These are phyloP conservation scores for Pulveroboletus sp. DNA, from an alignment of 768 basidiomycete genomes.

Conservation along the genomic window DNA sequence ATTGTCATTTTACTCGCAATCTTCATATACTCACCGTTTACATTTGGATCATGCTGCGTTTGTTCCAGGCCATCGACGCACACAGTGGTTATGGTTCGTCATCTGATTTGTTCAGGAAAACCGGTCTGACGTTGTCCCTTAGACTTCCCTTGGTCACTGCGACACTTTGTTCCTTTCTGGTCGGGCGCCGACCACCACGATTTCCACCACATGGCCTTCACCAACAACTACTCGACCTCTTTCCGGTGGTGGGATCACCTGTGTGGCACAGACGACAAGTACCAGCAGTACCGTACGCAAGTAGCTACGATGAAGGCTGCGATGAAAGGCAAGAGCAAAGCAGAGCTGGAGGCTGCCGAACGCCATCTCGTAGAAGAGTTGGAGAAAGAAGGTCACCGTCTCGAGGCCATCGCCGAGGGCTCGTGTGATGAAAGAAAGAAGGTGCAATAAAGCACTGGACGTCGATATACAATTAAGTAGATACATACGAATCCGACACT, in stretches of 20 bases:
- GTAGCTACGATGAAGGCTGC: constrained; percentile 57
- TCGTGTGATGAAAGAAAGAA: constrained; percentile 29
- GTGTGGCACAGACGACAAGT: constrained; percentile 89
- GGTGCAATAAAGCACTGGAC: constrained; percentile 19
- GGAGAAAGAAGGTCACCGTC: constrained; percentile 66
- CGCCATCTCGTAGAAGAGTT: constrained; percentile 61
- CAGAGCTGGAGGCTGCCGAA: constrained; percentile 54
- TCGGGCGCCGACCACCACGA: constrained; percentile 97
- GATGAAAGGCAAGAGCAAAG: constrained; percentile 50
- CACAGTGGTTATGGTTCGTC: constrained; percentile 89
- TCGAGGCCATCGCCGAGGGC: constrained; percentile 55
- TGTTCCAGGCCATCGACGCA: constrained; percentile 96
- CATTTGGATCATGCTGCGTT: constrained; percentile 86
- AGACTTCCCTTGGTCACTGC: constrained; percentile 98
- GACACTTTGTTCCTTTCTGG: constrained; percentile 93
- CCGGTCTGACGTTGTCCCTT: neutral
- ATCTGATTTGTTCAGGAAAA: neutral
- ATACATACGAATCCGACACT: constrained; percentile 8
- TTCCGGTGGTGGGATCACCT: constrained; percentile 93
- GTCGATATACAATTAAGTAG: neutral
- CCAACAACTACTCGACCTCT: constrained; percentile 89
- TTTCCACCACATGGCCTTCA: constrained; percentile 97
- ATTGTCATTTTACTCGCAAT: constrained; percentile 64
- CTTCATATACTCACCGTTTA: constrained; percentile 94
- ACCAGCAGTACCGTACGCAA: constrained; percentile 71